Percentiles rank a stretch among this genome's conserved stretches.
phyloP scores from a whole-genome alignment of 1,139 yeast species.

The Debaryomyces sp. region DNA sequence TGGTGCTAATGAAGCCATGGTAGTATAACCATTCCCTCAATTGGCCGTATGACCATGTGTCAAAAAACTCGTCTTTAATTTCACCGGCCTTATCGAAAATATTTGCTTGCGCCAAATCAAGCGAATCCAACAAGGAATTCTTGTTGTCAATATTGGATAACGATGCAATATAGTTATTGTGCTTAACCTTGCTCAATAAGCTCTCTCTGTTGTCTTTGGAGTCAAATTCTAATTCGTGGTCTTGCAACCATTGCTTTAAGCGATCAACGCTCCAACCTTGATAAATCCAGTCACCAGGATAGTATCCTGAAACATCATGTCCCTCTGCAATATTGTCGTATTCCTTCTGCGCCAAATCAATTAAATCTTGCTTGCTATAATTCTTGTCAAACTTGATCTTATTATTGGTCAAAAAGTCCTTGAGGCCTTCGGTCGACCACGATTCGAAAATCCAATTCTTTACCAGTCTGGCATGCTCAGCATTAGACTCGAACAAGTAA shows the following conservation, averaged over 20 bases:
- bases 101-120: slow-evolving; percentile 36
- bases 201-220: slow-evolving; percentile 42
- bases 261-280: slow-evolving; percentile 47
- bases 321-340: slow-evolving; percentile 38
- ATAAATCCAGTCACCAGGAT: slow-evolving; percentile 56
- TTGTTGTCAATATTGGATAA: slow-evolving; percentile 35
- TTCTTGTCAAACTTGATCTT: slow-evolving; percentile 31
- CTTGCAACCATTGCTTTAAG: slow-evolving; percentile 48
- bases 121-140: slow-evolving; percentile 38
- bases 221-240: slow-evolving; percentile 45
- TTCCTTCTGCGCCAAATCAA: slow-evolving; percentile 36
- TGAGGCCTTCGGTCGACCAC: slow-evolving; percentile 45
- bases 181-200: slow-evolving; percentile 43
- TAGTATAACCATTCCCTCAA: slow-evolving; percentile 33
- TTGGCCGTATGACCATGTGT: slow-evolving; percentile 37
- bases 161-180: slow-evolving; percentile 44
- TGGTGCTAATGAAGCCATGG: slow-evolving; percentile 28
- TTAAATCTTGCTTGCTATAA: slow-evolving; percentile 34
- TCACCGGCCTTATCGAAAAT: slow-evolving; percentile 44
- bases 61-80: slow-evolving; percentile 47
- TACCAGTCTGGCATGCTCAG: background rate
- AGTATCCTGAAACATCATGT: slow-evolving; percentile 42
- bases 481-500: slow-evolving; percentile 15
- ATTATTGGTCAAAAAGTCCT: slow-evolving; percentile 36
- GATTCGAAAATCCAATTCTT: slow-evolving; percentile 50